These are phyloP conservation scores for Paecilomyces fulvus DNA, from an alignment of 2,329 filamentous ascomycete species.

Conservation along the genomic window DNA sequence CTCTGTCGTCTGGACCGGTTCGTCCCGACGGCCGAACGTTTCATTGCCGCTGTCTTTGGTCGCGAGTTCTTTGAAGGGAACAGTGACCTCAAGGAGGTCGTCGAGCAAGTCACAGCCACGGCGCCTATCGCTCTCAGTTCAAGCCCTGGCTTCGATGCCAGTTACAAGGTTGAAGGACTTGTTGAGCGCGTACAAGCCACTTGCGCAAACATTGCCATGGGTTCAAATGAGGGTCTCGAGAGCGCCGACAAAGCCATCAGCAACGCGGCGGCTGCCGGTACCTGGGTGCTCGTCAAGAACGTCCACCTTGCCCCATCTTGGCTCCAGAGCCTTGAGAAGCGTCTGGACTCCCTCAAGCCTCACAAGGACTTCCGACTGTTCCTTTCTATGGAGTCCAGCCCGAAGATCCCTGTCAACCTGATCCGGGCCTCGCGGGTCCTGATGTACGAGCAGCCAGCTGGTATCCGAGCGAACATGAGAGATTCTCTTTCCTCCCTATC, in stretches of 20 bases:
- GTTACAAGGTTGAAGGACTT: conserved; percentile 95
- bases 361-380: conserved; percentile 90
- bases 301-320: conserved; percentile 93
- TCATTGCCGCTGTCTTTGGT: conserved; percentile 80
- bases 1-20: conserved; percentile 93
- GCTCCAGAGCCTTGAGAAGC: conserved; percentile 95
- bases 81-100: conserved; percentile 77
- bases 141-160: conserved; percentile 93
- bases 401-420: conserved; percentile 93
- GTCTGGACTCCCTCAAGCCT: conserved; percentile 89
- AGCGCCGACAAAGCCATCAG: conserved; percentile 93
- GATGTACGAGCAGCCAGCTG: conserved; percentile 97
- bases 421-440: conserved; percentile 87
- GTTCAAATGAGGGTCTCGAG: conserved; percentile 86
- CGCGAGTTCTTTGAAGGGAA: conserved; percentile 70
- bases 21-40: conserved; percentile 84
- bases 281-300: conserved; percentile 98
- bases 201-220: conserved; percentile 98
- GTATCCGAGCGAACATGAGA: conserved; percentile 96
- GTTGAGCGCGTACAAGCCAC: conserved; percentile 74
- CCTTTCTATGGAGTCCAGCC: conserved; percentile 95
- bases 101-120: conserved; percentile 72
- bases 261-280: conserved; percentile 82
- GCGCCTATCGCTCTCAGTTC: conserved; percentile 88
- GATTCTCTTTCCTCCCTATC: conserved; percentile 83